Evolutionary conservation across 1,139 yeast genomes (phyloP), one percentile per base, ranked within the genome.

Genomic region (Candida neerlandica): DNA sequence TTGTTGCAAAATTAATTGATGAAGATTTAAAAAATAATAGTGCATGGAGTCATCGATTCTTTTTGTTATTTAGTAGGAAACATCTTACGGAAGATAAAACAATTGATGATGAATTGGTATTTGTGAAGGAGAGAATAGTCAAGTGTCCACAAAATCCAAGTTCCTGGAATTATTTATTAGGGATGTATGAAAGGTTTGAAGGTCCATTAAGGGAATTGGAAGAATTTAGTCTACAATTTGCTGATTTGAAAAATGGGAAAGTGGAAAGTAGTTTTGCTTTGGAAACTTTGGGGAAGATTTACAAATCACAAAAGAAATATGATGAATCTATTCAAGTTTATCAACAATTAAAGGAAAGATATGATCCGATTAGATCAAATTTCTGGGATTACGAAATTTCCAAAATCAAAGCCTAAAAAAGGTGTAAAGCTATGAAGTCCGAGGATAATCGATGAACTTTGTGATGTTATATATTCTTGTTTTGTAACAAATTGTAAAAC

Each of bases 11-110:
- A 16, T 66, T 81, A 57, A 66, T 95, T 10, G 66, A 69, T 5
- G 60, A 69, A 7, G 99, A 94, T 66, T 80, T 89, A 18, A 75
- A 90, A 59, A 94, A 94, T 69, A 95, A 94, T 65, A 88, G 96
- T 49, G 97, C 96, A 0, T 94, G 99, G 99, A 80, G 85, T 50
- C 96, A 89, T 67, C 76, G 97, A 48, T 88, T 75, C 70, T 90
- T 85, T 59, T 64, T 87, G 18, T 61, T 63, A 33, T 74, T 77
- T 50, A 70, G 72, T 19, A 53, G 59, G n/a, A 51, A 51, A 2
- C 46, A 51, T 5, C 30, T 49, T 19, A 48, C 56, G 5, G 52
- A 51, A 29, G 61, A 55, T 2, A 55, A 52, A 7, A 54, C 55
- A 0, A 60, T 78, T 23, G 59, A 60, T 11, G 55, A 59, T 1